Base-by-base conservation (phyloP, 139 green algal genomes). In the Desmodesmus armatus region DNA sequence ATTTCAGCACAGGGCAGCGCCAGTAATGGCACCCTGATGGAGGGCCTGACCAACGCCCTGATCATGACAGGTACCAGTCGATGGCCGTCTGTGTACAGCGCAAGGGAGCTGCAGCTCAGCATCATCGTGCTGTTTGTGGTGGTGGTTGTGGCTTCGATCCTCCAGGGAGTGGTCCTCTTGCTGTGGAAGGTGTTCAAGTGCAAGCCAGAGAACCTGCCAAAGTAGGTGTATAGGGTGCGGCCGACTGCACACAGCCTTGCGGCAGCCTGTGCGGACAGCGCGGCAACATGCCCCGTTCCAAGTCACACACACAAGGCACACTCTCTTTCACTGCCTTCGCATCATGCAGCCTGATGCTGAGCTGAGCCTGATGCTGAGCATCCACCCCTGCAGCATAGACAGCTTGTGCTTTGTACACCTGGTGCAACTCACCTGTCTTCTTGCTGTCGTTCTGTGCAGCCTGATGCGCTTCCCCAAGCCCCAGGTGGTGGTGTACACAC, bases 381-480 rank as follows among this genome's bases (percentile, higher is more conserved):
- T n/a, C n/a, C n/a, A n/a, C n/a, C n/a, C n/a, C n/a, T n/a, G n/a
- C n/a, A n/a, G n/a, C n/a, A n/a, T n/a, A n/a, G n/a, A n/a, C n/a
- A n/a, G n/a, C n/a, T n/a, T n/a, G n/a, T n/a, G n/a, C n/a, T n/a
- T n/a, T n/a, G n/a, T n/a, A n/a, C n/a, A n/a, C n/a, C n/a, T n/a
- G n/a, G n/a, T n/a, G n/a, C n/a, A n/a, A n/a, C n/a, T n/a, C n/a
- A n/a, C n/a, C n/a, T n/a, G n/a, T n/a, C n/a, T n/a, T n/a, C n/a
- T 33, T 69, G 60, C 60, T 69, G 60, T 33, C 13, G 47, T 55
- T 13, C 7, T 55, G 9, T 13, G 13, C 74, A 81, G 74, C 49
- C 33, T 81, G 49, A 13, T 81, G 49, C 33, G 51, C 3, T 81
- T 81, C 74, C 74, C 74, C 31, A 81, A 81, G 35, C 74, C 74